Evolutionary conservation across 352 stramenopile genomes (phyloP), one percentile per base, ranked within the genome.

Genomic region (Phytophthora brassicae): DNA sequence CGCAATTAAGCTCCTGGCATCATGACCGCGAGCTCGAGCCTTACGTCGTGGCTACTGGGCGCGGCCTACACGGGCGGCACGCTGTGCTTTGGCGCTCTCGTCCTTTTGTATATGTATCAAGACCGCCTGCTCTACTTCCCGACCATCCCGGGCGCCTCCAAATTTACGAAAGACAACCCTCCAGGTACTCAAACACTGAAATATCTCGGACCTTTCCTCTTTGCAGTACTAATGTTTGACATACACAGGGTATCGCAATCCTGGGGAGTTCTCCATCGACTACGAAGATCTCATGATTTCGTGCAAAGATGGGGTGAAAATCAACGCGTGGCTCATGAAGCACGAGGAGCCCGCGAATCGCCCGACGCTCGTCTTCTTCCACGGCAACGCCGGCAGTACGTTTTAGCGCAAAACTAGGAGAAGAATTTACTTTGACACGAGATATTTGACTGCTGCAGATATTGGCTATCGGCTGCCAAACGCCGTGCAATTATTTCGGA

Each of bases 391-490:
- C 17, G 92, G 92, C 70, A 94, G 86, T 95, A 65, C 56, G 75
- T 76, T 41, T 35, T 5, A 13, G 8, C n/a, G 2, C 26, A 31
- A 31, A 31, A 8, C 8, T 9, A 31, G 26, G 26, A 31, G 26
- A 8, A 9, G 4, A 31, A 31, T 31, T 31, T 4, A 31, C n/a
- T 31, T 8, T 31, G 26, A 31, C 26, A 31, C 4, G 8, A 31
- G 26, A 8, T 35, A 39, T 8, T 50, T 53, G 23, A 36, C 43
- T 29, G 3, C 13, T 61, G 26, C 56, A 88, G 96, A 98, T 63
- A 98, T 98, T 48, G 95, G 94, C 11, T 88, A 98, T 33, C 82
- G 95, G 33, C 74, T 98, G 20, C 95, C 95, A 8, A 98, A 98
- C 59, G 93, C 90, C 0, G 59, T 96, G 24, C 81, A 97, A 62